Evolutionary conservation across 768 basidiomycete species (phyloP).

Genomic region (Hericium alpestre): DNA sequence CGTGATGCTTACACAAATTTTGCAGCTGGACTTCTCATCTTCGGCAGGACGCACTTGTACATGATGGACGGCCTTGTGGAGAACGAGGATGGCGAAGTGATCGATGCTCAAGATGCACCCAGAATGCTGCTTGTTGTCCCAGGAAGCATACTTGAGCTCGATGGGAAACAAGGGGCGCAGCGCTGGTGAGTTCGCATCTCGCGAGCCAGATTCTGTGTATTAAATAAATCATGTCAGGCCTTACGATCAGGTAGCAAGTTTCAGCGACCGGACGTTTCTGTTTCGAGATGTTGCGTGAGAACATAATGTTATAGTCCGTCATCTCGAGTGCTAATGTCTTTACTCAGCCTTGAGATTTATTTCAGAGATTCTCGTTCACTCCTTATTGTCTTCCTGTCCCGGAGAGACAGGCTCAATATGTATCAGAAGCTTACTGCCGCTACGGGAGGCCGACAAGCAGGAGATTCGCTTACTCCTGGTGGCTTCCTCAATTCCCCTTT

Average conservation of each 20-base stretch:
- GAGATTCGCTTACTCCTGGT: constrained; percentile 11
- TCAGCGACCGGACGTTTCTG: constrained; percentile 73
- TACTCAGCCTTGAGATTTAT: constrained; percentile 72
- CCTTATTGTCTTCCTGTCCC: constrained; percentile 70
- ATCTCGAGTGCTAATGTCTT: neutral
- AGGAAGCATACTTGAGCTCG: constrained; percentile 71
- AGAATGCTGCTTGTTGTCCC: constrained; percentile 73
- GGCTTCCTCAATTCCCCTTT: constrained; percentile 45
- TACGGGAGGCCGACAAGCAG: constrained; percentile 25
- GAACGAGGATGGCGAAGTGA: constrained; percentile 77
- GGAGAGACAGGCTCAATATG: constrained; percentile 49
- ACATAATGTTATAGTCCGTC: neutral
- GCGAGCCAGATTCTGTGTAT: neutral
- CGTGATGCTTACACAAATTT: neutral
- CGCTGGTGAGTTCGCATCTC: constrained; percentile 51
- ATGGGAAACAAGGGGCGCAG: constrained; percentile 70
- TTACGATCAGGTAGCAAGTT: constrained; percentile 67
- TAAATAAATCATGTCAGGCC: constrained; percentile 37
- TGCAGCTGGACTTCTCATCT: constrained; percentile 76
- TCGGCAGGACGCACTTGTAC: constrained; percentile 78
- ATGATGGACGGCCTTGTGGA: constrained; percentile 87
- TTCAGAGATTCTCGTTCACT: constrained; percentile 87
- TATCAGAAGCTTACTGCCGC: constrained; percentile 42
- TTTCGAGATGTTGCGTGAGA: constrained; percentile 88
- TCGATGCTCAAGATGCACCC: constrained; percentile 81